Evolutionary conservation across 768 basidiomycete species (phyloP), one percentile per base, ranked within the genome.

Genomic region (Lactarius evosmus): DNA sequence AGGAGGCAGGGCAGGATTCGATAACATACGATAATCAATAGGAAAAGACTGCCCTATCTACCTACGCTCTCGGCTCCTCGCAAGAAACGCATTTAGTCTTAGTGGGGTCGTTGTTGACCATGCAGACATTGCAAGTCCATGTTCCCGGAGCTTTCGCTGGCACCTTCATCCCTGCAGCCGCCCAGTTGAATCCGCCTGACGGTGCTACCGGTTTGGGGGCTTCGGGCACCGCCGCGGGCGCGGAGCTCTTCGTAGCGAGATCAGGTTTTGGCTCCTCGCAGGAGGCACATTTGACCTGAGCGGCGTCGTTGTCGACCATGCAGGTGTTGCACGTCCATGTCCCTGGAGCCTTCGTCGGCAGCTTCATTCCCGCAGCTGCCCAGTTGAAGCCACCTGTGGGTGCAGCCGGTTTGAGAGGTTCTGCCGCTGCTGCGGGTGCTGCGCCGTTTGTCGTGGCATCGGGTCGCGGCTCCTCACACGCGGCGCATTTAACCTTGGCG

Each of bases 61-160:
- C 54, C 40, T 66, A 67, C 33, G 58, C 44, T 56, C 60, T 63
- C n/a, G 60, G 52, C 40, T 55, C 65, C 38, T 74, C 74, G 61
- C 76, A 76, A 33, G 75, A 63, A 17, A 65, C 61, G 59, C 76
- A 77, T 56, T 76, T 74, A 30, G 65, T 69, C 57, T 65, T 72
- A 16, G 56, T 44, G 12, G 56, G 30, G 5, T 74, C 70, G 46
- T 72, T 74, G 58, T 63, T 44, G 30, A 75, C 63, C 69, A 70
- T 68, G 60, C 82, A 83, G 7, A 71, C 49, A 4, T 68, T 68
- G 67, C 81, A 83, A n/a, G 66, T 72, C 81, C 80, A 82, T 62
- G 63, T 66, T 30, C 70, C 59, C 27, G 62, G 63, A 6, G 67
- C 36, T 34, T 73, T 68, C 40, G 74, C 59, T 22, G 75, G 70